These are phyloP conservation scores for Colletotrichum sp. DNA, from an alignment of 2,329 filamentous ascomycete species.

Conservation along the genomic window DNA sequence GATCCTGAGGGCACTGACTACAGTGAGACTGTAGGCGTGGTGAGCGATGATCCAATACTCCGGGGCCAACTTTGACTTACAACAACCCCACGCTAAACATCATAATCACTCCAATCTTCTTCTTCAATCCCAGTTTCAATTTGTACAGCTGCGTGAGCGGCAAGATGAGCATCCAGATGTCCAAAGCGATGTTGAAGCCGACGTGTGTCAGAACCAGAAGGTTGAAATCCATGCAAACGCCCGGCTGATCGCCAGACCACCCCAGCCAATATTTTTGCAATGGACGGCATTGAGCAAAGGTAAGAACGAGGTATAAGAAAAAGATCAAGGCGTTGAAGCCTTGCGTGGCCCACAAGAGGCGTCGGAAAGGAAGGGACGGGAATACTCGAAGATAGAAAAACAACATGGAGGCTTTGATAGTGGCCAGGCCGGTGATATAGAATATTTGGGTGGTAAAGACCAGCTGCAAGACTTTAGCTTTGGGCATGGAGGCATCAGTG, in stretches of 20 bases:
- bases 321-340: constrained; percentile 27
- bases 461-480: not conserved
- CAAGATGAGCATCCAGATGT: constrained; percentile 33
- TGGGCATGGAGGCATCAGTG: not conserved
- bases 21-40: not conserved
- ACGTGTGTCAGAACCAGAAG: constrained; percentile 27
- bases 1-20: not conserved
- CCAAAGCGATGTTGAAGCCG: constrained; percentile 34
- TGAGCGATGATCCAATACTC: not conserved
- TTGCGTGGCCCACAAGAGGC: constrained; percentile 27
- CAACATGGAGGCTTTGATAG: constrained; percentile 32
- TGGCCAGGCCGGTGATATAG: not conserved
- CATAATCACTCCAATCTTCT: constrained; percentile 32
- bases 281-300: constrained; percentile 34
- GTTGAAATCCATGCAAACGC: constrained; percentile 29
- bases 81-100: constrained; percentile 32
- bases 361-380: constrained; percentile 19
- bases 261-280: constrained; percentile 37
- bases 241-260: constrained; percentile 36
- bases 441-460: not conserved
- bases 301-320: constrained; percentile 31
- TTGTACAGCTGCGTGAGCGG: constrained; percentile 36
- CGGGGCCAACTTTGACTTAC: not conserved
- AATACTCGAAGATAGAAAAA: constrained; percentile 33
- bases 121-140: constrained; percentile 32